Conservation (phyloP, 2,329 filamentous ascomycete species). For the Aspergillus nomiae region DNA sequence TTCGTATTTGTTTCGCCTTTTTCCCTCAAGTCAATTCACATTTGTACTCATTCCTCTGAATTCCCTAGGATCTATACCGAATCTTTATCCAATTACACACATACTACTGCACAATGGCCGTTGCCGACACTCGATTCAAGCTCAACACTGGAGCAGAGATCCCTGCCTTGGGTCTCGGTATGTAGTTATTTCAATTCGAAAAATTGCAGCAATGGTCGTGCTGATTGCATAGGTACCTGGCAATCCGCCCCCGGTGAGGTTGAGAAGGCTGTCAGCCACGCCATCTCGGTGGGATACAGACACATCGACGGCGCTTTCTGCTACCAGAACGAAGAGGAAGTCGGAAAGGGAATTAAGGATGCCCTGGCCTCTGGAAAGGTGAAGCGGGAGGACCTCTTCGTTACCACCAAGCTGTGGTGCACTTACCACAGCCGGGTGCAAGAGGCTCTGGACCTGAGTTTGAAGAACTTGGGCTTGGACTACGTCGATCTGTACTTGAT, state of each 20-base stretch:
- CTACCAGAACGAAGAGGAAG: constrained; percentile 70
- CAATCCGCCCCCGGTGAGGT: constrained; percentile 63
- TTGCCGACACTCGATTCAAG: constrained; percentile 56
- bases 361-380: constrained; percentile 69
- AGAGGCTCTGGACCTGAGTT: constrained; percentile 69
- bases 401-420: constrained; percentile 84
- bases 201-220: not conserved
- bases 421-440: constrained; percentile 73
- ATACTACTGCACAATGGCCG: constrained; percentile 49
- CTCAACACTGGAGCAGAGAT: constrained; percentile 67
- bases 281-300: constrained; percentile 51
- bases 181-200: constrained; percentile 15
- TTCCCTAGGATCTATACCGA: not conserved
- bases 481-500: constrained; percentile 82
- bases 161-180: constrained; percentile 65
- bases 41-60: not conserved
- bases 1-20: not conserved
- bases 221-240: constrained; percentile 60
- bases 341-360: constrained; percentile 74
- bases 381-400: constrained; percentile 77
- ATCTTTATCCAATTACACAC: constrained; percentile 1
- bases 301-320: constrained; percentile 44
- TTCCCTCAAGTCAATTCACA: not conserved
- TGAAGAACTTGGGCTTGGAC: constrained; percentile 72
- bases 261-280: constrained; percentile 58